phyloP scores from a whole-genome alignment of 129 eudicot species.

The Helianthus tuberosus region DNA sequence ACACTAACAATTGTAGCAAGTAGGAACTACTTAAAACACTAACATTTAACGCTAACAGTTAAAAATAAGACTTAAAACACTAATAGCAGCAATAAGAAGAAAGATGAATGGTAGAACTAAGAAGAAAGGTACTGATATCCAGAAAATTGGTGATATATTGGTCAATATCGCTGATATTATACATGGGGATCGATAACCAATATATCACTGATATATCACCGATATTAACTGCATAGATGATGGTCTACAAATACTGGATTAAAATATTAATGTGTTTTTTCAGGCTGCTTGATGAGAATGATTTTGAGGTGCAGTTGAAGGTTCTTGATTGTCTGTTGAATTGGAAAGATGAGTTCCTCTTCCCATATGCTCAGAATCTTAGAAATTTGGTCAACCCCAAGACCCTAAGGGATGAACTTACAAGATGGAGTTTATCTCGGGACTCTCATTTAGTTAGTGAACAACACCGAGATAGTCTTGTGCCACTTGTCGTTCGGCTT shows the following conservation, averaged over 20 bases:
- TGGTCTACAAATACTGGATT: background rate
- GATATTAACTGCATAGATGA: no score
- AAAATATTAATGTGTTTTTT: slow-evolving; percentile 9
- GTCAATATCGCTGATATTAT: no score
- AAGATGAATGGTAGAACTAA: no score
- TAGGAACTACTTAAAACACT: no score
- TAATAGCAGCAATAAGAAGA: no score
- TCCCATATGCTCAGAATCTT: slow-evolving; percentile 70
- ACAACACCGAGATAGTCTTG: slow-evolving; percentile 59
- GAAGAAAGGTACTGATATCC: no score
- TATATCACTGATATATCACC: no score
- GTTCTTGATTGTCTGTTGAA: slow-evolving; percentile 83
- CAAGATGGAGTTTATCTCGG: slow-evolving; percentile 85
- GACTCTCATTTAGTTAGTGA: slow-evolving; percentile 60
- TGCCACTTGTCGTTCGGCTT: slow-evolving; percentile 70
- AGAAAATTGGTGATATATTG: no score
- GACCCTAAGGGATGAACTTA: slow-evolving; percentile 76
- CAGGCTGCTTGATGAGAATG: slow-evolving; percentile 90
- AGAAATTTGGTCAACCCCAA: slow-evolving; percentile 72
- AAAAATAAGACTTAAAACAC: no score
- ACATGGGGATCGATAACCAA: no score
- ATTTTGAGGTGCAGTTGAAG: slow-evolving; percentile 78
- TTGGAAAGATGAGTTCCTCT: slow-evolving; percentile 75
- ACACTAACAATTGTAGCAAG: no score
- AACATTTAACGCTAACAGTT: no score